Conservation (phyloP, 2,329 filamentous ascomycete species). For the Aplosporella prunicola region DNA sequence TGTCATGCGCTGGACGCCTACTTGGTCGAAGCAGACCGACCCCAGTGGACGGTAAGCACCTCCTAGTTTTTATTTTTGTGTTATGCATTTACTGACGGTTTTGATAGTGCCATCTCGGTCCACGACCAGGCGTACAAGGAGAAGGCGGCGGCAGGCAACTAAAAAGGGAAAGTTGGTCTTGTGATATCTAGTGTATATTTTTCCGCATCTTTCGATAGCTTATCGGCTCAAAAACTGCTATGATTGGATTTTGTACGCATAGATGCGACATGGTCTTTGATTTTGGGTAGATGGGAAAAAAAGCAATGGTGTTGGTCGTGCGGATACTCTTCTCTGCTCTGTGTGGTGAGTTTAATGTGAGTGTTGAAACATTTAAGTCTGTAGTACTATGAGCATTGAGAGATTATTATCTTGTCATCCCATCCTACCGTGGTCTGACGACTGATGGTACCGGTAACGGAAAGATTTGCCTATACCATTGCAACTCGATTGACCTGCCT, state of each 20-base stretch:
- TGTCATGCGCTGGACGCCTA: constrained; percentile 93
- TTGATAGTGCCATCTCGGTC: constrained; percentile 16
- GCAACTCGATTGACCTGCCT: not conserved
- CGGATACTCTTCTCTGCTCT: too few species aligned
- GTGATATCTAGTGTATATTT: too few species aligned
- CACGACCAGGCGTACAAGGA: constrained; percentile 18
- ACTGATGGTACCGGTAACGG: too few species aligned
- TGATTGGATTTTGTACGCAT: not conserved
- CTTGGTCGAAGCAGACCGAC: constrained; percentile 93
- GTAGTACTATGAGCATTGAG: not conserved
- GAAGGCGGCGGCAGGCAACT: too few species aligned
- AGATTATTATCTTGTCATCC: not conserved
- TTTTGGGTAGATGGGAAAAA: not conserved
- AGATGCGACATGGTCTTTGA: too few species aligned
- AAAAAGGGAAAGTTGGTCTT: not conserved
- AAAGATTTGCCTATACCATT: too few species aligned
- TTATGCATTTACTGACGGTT: constrained; percentile 12
- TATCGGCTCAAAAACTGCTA: too few species aligned
- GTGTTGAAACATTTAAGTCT: not conserved
- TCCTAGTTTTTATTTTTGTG: not conserved
- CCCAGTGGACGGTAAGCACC: constrained; percentile 69
- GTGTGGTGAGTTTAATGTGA: not conserved
- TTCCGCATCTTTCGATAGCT: too few species aligned
- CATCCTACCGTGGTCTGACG: not conserved
- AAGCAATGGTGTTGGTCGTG: not conserved